phyloP scores from a whole-genome alignment of 2,329 filamentous ascomycete genomes.

The Neonectria sp. region DNA sequence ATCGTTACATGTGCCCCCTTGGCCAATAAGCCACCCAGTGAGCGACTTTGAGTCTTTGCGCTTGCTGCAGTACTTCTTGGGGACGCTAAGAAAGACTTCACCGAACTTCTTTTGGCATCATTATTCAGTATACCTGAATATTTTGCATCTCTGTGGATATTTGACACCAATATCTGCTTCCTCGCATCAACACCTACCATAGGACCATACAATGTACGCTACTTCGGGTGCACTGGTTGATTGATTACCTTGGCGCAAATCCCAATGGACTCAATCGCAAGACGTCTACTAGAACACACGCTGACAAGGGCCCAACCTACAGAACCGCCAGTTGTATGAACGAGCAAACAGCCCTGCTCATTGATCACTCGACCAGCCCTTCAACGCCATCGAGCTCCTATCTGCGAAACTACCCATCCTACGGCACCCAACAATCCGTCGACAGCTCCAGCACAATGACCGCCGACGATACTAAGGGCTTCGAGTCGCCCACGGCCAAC shows the following conservation, averaged over 20 bases:
- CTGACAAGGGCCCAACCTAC: slow-evolving; percentile 12
- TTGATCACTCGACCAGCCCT: slow-evolving; percentile 6
- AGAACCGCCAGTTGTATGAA: slow-evolving; percentile 26
- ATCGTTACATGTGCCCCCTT: slow-evolving; percentile 60
- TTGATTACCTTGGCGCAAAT: not conserved
- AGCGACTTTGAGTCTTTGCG: slow-evolving; percentile 79
- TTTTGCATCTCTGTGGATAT: slow-evolving; percentile 15
- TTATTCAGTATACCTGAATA: slow-evolving; percentile 2
- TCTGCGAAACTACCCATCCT: slow-evolving; percentile 17
- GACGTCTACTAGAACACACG: not conserved
- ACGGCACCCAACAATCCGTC: slow-evolving; percentile 17
- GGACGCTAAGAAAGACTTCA: slow-evolving; percentile 70
- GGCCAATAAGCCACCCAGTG: slow-evolving; percentile 63
- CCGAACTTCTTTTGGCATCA: slow-evolving; percentile 10
- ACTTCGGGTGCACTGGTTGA: not conserved
- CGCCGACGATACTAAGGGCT: slow-evolving; percentile 44
- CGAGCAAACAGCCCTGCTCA: slow-evolving; percentile 34
- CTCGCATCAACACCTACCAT: slow-evolving; percentile 10
- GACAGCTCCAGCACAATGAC: slow-evolving; percentile 5
- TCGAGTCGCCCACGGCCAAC: slow-evolving; percentile 36
- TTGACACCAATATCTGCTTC: not conserved
- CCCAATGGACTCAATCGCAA: slow-evolving; percentile 1
- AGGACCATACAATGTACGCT: slow-evolving; percentile 33
- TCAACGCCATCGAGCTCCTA: slow-evolving; percentile 19
- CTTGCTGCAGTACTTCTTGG: slow-evolving; percentile 64